Base-by-base conservation (phyloP, 495 filamentous ascomycete species). In the Stereocaulon alpinum region DNA sequence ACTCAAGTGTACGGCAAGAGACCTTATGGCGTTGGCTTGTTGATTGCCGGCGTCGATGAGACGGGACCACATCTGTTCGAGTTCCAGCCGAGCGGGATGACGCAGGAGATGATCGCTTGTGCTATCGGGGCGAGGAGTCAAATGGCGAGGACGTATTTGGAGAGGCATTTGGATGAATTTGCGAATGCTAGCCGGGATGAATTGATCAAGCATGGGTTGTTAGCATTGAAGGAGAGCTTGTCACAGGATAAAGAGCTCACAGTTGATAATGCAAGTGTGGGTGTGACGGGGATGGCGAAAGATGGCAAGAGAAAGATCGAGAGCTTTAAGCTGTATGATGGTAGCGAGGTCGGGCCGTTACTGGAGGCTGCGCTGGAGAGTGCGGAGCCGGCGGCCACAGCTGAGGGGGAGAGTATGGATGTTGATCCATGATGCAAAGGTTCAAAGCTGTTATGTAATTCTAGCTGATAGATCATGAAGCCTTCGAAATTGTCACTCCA, bases 221-320 rank as follows among this genome's bases (percentile, higher is more conserved):
- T 79, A 69, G 93, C 93, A 55, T 76, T 98, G 69, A 96, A 94
- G 82, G 93, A 97, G 80, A 94, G 86, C 56, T 76, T 97, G 69
- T 86, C 86, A 61, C 92, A 96, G 82, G 93, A 96, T 72, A 95
- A 95, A 76, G 91, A 96, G 81, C 76, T 97, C 70, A 96, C 90
- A 56, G 82, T 95, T 42, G 93, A 96, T 65, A 97, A 98, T 74
- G 93, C 91, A 52, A 95, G 89, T 63, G 80, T 97, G 43, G 89
- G 87, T 52, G 83, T 95, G 51, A 85, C 89, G 22, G 91, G 91
- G 18, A 61, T 86, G 14, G 58, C 59, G 27, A 72, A 66, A 22
- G 70, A 78, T 55, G 76, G 74, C 40, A 69, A 71, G 57, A 66
- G 69, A 66, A 80, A 76, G 64, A 72, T 84, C 29, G 87, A 93